Evolutionary conservation across 2,329 filamentous ascomycete species (phyloP).

Genomic region (Chaetothyriales sp.): DNA sequence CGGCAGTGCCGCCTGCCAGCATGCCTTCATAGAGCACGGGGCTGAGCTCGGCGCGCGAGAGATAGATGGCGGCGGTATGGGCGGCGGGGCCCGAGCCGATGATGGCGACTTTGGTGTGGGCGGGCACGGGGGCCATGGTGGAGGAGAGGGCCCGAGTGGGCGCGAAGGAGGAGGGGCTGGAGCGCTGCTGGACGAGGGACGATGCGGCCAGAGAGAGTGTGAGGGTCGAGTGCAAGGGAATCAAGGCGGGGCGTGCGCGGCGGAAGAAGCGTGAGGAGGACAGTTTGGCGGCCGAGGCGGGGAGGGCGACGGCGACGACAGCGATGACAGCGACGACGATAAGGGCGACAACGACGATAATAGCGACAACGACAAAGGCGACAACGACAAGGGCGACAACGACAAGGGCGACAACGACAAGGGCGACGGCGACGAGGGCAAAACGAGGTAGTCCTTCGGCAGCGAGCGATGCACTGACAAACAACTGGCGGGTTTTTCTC

Average conservation of each 20-base stretch:
- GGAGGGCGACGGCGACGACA: neutral
- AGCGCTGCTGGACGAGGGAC: conserved; percentile 49
- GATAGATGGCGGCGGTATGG: conserved; percentile 94
- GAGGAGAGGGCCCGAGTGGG: conserved; percentile 24
- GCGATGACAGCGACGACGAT: neutral
- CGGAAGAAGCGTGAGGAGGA: conserved; percentile 65
- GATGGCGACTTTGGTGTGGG: conserved; percentile 26
- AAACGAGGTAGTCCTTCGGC: too few species aligned
- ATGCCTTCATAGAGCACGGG: conserved; percentile 96
- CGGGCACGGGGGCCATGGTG: conserved; percentile 61
- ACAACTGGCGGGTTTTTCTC: too few species aligned
- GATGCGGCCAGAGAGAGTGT: conserved; percentile 59
- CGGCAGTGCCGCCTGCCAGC: conserved; percentile 90
- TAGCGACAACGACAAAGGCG: too few species aligned
- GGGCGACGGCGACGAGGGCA: too few species aligned
- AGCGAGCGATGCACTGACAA: too few species aligned
- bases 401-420: too few species aligned
- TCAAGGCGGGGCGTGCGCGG: conserved; percentile 39
- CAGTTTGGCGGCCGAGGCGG: conserved; percentile 57
- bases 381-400: too few species aligned
- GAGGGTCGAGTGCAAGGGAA: conserved; percentile 57
- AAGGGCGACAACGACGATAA: neutral
- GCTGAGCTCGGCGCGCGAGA: conserved; percentile 84
- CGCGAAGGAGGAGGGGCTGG: conserved; percentile 22
- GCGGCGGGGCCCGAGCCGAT: conserved; percentile 93